phyloP scores from a whole-genome alignment of 2,329 filamentous ascomycete genomes.

The Epichloe typhina region DNA sequence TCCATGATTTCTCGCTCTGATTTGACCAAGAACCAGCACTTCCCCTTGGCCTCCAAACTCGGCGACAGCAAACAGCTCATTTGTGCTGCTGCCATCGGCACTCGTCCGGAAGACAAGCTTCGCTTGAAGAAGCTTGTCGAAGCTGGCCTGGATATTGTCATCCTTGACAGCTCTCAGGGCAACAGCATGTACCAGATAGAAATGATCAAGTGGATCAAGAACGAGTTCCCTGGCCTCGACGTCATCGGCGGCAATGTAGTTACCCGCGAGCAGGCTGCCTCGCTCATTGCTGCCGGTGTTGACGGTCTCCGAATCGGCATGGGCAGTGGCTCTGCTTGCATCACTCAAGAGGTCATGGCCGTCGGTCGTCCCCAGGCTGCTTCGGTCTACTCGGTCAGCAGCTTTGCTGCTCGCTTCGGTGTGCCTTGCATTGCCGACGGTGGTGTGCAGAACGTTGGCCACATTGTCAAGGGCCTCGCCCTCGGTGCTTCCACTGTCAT shows the following conservation, averaged over 20 bases:
- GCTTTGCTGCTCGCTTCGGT: constrained; percentile 84
- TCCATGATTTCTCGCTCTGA: constrained; percentile 91
- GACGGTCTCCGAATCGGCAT: constrained; percentile 97
- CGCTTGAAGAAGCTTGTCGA: constrained; percentile 81
- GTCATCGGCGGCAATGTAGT: constrained; percentile 98
- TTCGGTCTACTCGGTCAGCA: constrained; percentile 77
- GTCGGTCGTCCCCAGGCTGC: constrained; percentile 93
- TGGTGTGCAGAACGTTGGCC: constrained; percentile 94
- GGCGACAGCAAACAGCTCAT: constrained; percentile 96
- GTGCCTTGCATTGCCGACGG: constrained; percentile 97
- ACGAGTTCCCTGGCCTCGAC: constrained; percentile 71
- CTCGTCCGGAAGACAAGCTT: constrained; percentile 80
- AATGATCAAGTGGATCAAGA: constrained; percentile 95
- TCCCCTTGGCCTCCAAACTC: constrained; percentile 90
- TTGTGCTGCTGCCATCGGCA: constrained; percentile 89
- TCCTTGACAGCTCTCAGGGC: constrained; percentile 92
- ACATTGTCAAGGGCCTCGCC: constrained; percentile 96
- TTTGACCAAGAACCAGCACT: constrained; percentile 97
- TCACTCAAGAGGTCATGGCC: constrained; percentile 99
- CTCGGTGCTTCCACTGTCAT: constrained; percentile 92
- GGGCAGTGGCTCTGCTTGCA: constrained; percentile 95
- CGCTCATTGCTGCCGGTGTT: constrained; percentile 82
- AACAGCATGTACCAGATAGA: constrained; percentile 98
- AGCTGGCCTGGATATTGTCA: constrained; percentile 86
- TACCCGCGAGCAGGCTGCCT: constrained; percentile 88